Percentiles rank a stretch among this genome's conserved stretches.
phyloP scores from a whole-genome alignment of 192 early-diverging fungal genomes.

The Haplosporangium gracile region DNA sequence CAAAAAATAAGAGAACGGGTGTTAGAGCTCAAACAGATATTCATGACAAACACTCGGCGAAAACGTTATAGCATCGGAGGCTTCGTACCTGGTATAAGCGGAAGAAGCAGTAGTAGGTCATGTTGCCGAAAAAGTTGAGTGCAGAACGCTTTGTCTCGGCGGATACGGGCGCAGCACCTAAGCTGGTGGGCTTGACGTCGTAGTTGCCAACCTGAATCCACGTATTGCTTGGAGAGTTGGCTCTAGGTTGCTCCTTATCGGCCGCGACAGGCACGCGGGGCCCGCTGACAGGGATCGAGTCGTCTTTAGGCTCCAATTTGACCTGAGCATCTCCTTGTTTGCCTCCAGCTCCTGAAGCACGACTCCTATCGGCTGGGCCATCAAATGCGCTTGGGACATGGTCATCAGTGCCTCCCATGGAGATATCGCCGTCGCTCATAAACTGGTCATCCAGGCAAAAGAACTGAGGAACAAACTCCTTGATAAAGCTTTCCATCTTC shows the following conservation, averaged over 20 bases:
- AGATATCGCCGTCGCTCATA: constrained; percentile 66
- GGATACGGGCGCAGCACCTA: constrained; percentile 43
- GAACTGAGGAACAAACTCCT: constrained; percentile 77
- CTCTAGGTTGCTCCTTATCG: constrained; percentile 45
- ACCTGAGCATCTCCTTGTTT: constrained; percentile 47
- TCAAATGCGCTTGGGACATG: constrained; percentile 51
- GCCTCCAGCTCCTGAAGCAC: constrained; percentile 2
- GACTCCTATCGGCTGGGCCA: constrained; percentile 31
- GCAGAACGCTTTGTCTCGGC: constrained; percentile 47
- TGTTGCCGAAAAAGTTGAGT: constrained; percentile 89
- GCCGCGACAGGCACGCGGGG: constrained; percentile 51
- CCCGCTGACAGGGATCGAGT: constrained; percentile 38
- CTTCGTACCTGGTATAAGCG: constrained; percentile 81
- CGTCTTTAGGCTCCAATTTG: constrained; percentile 44
- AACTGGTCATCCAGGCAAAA: constrained; percentile 69
- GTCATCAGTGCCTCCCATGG: constrained; percentile 62
- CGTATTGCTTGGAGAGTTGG: constrained; percentile 39
- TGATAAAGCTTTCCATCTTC: constrained; percentile 81
- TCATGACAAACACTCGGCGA: not conserved
- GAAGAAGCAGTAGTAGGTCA: constrained; percentile 89
- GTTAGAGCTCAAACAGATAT: not conserved
- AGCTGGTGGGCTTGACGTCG: constrained; percentile 56
- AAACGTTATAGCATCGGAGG: not conserved
- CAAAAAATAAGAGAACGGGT: not conserved
- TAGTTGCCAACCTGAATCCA: constrained; percentile 57